These are phyloP conservation scores for Senna tora DNA, from an alignment of 306 rosid species.

Conservation along the genomic window DNA sequence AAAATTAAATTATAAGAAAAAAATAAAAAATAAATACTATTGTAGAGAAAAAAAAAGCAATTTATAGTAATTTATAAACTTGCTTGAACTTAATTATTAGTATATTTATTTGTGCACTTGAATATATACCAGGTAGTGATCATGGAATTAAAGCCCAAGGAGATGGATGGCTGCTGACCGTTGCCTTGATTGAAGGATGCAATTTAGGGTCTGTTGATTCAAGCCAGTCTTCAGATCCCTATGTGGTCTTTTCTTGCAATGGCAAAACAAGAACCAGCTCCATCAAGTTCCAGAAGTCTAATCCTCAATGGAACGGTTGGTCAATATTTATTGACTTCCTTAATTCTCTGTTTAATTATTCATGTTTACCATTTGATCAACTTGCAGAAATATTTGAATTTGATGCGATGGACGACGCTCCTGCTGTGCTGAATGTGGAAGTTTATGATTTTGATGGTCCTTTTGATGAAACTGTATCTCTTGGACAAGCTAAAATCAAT, in stretches of 20 bases:
- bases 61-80: too few relatives aligned
- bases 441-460: slow-evolving; percentile 96
- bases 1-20: too few relatives aligned
- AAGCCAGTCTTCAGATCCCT: slow-evolving; percentile 75
- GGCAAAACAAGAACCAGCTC: slow-evolving; percentile 94
- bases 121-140: slow-evolving; percentile 80
- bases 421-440: slow-evolving; percentile 82
- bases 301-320: slow-evolving; percentile 99
- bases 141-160: slow-evolving; percentile 95
- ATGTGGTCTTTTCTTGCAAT: slow-evolving; percentile 88
- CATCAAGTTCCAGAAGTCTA: slow-evolving; percentile 77
- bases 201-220: slow-evolving; percentile 73
- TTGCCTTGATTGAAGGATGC: slow-evolving; percentile 91
- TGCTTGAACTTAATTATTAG: too few relatives aligned
- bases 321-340: slow-evolving; percentile 50
- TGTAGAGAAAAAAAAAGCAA: too few relatives aligned
- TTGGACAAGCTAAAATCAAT: slow-evolving; percentile 81
- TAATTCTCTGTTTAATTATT: not conserved
- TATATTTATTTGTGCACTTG: not conserved
- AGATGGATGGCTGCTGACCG: slow-evolving; percentile 97
- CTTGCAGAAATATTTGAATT: slow-evolving; percentile 92
- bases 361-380: not conserved
- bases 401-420: slow-evolving; percentile 97
- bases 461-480: slow-evolving; percentile 73
- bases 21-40: too few relatives aligned